phyloP scores from a whole-genome alignment of 2,329 filamentous ascomycete genomes.

The Penicillium sp. region DNA sequence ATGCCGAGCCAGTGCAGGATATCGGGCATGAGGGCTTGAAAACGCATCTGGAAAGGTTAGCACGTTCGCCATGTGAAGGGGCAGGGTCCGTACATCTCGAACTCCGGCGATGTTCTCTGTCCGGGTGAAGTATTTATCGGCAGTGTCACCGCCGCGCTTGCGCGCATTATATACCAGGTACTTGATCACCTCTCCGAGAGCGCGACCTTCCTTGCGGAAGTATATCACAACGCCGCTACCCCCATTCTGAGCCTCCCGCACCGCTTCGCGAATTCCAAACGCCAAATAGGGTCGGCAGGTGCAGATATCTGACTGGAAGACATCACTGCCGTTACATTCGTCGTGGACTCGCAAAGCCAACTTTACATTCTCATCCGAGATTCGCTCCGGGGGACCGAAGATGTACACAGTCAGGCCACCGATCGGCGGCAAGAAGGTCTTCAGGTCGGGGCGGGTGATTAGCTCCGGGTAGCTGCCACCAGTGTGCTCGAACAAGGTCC shows the following conservation, averaged over 20 bases:
- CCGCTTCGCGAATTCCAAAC: constrained; percentile 95
- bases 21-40: constrained; percentile 97
- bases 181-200: constrained; percentile 92
- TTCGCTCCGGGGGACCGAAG: constrained; percentile 92
- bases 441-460: constrained; percentile 92
- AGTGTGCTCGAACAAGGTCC: constrained; percentile 90
- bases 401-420: constrained; percentile 95
- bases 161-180: constrained; percentile 66
- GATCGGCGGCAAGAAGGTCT: constrained; percentile 93
- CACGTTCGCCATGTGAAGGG: constrained; percentile 11
- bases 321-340: constrained; percentile 94
- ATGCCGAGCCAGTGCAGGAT: constrained; percentile 98
- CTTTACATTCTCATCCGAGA: constrained; percentile 79
- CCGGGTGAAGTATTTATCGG: constrained; percentile 75
- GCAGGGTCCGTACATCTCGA: constrained; percentile 57
- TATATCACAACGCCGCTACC: constrained; percentile 96
- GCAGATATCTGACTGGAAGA: constrained; percentile 97
- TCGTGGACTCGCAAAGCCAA: constrained; percentile 84
- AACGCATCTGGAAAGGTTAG: constrained; percentile 71
- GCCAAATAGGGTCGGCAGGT: constrained; percentile 91
- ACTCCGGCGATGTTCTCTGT: constrained; percentile 99
- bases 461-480: constrained; percentile 95
- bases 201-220: constrained; percentile 95
- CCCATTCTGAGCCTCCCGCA: constrained; percentile 93
- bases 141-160: constrained; percentile 43